These are phyloP conservation scores for Termitomyces sp. DNA, from an alignment of 768 basidiomycete genomes.

Conservation along the genomic window DNA sequence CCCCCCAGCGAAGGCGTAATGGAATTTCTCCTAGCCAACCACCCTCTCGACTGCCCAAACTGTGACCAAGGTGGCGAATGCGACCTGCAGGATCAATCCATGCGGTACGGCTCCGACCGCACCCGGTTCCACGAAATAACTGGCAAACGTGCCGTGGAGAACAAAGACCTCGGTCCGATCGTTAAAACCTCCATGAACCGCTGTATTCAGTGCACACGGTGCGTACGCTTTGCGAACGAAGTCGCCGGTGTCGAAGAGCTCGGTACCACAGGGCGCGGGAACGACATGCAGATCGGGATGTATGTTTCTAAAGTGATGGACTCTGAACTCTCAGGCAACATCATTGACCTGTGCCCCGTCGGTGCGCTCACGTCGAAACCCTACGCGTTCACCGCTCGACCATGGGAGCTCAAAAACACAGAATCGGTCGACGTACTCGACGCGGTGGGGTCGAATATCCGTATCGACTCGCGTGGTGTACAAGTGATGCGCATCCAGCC, in stretches of 20 bases:
- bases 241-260: constrained; percentile 98
- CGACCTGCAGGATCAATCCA: constrained; percentile 97
- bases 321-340: constrained; percentile 95
- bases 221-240: constrained; percentile 98
- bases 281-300: constrained; percentile 97
- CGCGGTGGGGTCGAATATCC: constrained; percentile 94
- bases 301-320: constrained; percentile 98
- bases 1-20: constrained; percentile 86
- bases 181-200: constrained; percentile 99
- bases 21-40: constrained; percentile 97
- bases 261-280: constrained; percentile 94
- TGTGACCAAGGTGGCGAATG: constrained; percentile 99
- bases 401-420: constrained; percentile 98
- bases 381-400: constrained; percentile 94
- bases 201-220: constrained; percentile 99
- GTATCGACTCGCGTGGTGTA: constrained; percentile 91
- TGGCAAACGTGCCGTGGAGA: constrained; percentile 96
- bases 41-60: constrained; percentile 97
- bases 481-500: constrained; percentile 98
- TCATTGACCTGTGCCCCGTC: constrained; percentile 96
- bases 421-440: constrained; percentile 95
- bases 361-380: constrained; percentile 98
- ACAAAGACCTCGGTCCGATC: constrained; percentile 96
- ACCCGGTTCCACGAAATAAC: constrained; percentile 97
- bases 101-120: constrained; percentile 98